phyloP scores from a whole-genome alignment of 257 asterid genomes.

The Haberlea rhodopensis region DNA sequence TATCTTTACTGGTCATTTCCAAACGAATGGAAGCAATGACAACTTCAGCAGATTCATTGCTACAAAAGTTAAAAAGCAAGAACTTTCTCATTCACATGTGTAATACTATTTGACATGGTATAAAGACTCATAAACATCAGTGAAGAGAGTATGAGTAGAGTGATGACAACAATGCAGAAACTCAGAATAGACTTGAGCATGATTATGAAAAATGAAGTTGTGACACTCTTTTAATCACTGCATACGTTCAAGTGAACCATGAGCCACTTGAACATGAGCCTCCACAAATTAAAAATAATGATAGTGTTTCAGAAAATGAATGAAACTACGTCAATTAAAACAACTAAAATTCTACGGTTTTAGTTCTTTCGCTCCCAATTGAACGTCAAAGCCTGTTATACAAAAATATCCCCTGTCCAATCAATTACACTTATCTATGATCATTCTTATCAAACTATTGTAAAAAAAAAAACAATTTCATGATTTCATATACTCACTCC shows the following conservation, averaged over 20 bases:
- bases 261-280: slow-evolving; percentile 46
- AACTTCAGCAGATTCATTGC: slow-evolving; percentile 76
- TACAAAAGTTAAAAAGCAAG: too few relatives aligned
- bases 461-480: too few relatives aligned
- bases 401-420: too few relatives aligned
- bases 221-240: background rate
- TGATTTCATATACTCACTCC: too few relatives aligned
- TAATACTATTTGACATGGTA: background rate
- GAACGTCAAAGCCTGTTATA: too few relatives aligned
- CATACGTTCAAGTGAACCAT: slow-evolving; percentile 44
- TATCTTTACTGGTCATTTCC: slow-evolving; percentile 46
- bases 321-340: background rate
- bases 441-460: too few relatives aligned
- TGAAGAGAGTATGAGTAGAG: too few relatives aligned
- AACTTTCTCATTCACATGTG: too few relatives aligned
- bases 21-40: slow-evolving; percentile 70
- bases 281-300: too few relatives aligned
- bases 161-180: background rate
- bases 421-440: too few relatives aligned
- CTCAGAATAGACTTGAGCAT: background rate
- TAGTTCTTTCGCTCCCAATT: too few relatives aligned
- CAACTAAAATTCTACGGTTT: too few relatives aligned
- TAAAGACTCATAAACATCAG: background rate
- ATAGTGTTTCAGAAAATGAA: background rate
- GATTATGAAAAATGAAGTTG: background rate